Evolutionary conservation across 768 basidiomycete species (phyloP).

Genomic region (Lactifluus subvellereus): DNA sequence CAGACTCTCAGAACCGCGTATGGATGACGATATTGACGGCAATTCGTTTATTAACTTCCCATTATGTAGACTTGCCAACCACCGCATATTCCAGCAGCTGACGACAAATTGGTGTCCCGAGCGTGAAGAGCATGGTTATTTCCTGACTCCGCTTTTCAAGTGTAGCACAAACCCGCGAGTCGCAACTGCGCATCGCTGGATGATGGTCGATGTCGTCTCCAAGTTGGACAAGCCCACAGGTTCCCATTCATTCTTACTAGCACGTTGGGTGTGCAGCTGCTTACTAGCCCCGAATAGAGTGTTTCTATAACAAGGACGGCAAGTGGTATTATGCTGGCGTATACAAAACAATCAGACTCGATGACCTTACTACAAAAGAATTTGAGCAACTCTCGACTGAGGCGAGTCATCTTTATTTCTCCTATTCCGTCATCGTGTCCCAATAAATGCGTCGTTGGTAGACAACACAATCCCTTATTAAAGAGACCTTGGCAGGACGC

Average conservation of each 20-base stretch:
- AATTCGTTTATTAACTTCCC: background rate
- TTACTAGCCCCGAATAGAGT: conserved; percentile 43
- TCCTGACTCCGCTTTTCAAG: conserved; percentile 66
- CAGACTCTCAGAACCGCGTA: conserved; percentile 57
- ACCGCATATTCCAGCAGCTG: conserved; percentile 57
- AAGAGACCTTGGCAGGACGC: conserved; percentile 62
- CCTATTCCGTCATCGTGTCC: background rate
- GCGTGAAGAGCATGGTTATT: conserved; percentile 77
- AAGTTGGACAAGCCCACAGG: conserved; percentile 61
- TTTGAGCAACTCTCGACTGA: conserved; percentile 63
- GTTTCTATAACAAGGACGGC: conserved; percentile 75
- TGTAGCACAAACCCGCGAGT: conserved; percentile 77
- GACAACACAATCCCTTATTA: conserved; percentile 62
- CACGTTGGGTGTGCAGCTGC: background rate
- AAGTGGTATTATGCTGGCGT: conserved; percentile 83
- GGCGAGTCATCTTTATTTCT: conserved; percentile 33
- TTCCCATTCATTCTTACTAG: conserved; percentile 25
- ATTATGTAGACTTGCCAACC: conserved; percentile 49
- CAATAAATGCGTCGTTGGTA: conserved; percentile 27
- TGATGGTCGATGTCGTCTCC: conserved; percentile 52
- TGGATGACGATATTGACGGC: conserved; percentile 24
- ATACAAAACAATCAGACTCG: conserved; percentile 61
- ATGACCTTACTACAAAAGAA: conserved; percentile 59
- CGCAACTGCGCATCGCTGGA: conserved; percentile 72
- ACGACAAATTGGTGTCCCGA: conserved; percentile 79